Base-by-base conservation (phyloP, 495 filamentous ascomycete genomes). In the Rusavskia elegans region DNA sequence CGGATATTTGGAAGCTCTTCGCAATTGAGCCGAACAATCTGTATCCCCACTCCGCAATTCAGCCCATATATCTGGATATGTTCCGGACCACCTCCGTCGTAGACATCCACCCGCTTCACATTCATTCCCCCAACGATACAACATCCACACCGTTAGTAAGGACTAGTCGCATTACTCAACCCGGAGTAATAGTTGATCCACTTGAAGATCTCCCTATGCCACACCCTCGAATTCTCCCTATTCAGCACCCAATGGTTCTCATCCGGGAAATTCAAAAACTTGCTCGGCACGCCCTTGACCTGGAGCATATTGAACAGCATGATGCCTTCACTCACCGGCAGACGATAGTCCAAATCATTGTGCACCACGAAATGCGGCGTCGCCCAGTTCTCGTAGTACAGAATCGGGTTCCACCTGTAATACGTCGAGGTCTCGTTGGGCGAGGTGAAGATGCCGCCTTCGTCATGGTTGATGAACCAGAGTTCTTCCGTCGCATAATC, bases 231-330 rank as follows among this genome's bases (percentile, higher is more conserved):
- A 55, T 75, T 75, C 53, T 72, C 71, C 17, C 58, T 59, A 10
- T 64, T 60, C 11, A 60, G 39, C 4, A 73, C 68, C 67, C 66
- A 68, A 45, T 78, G 74, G n/a, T 68, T 64, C 59, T 79, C 75
- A 57, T 77, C 69, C 0, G 69, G 69, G 57, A 79, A 80, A 51
- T 69, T 72, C 45, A 81, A 53, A 53, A 76, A 68, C 0, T 66
- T 61, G 61, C 84, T 90, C 21, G 82, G 80, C 1, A 75, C 65
- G 17, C 71, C 71, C 5, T 64, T 63, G 36, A 66, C 62, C 53
- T 75, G 71, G 29, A 74, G 58, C 8, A 73, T 62, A 55, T 77
- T 75, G 60, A 74, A 77, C 17, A 71, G 51, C 39, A 56, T 54
- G 13, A 74, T 55, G 1, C 72, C 71, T 41, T 72, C 69, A 8